These are phyloP conservation scores for Suhomyces canberraensis DNA, from an alignment of 805 yeast genomes.

Conservation along the genomic window DNA sequence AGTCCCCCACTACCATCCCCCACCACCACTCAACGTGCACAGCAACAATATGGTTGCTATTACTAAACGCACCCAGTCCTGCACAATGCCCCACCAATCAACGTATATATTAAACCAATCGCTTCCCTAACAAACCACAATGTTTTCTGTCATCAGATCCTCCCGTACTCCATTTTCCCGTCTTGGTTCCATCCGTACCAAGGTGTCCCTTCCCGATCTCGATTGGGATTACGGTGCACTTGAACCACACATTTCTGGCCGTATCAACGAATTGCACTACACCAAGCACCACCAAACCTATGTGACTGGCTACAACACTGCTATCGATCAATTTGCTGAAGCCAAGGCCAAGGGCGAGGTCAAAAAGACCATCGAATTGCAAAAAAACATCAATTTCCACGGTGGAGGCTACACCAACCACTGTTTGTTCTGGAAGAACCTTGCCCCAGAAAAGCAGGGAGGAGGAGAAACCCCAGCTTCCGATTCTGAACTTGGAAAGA, in stretches of 20 bases:
- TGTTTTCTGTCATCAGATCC: constrained; percentile 1
- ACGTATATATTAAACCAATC: no score
- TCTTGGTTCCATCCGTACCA: constrained; percentile 44
- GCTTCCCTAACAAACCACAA: no score
- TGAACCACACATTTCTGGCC: constrained; percentile 83
- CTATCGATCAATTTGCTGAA: constrained; percentile 67
- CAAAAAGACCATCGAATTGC: constrained; percentile 58
- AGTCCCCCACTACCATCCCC: no score
- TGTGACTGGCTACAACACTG: constrained; percentile 79
- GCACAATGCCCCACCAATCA: constrained; percentile 4
- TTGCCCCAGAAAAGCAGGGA: constrained; percentile 70
- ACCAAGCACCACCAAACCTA: constrained; percentile 91
- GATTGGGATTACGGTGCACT: constrained; percentile 82
- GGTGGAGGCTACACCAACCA: constrained; percentile 93
- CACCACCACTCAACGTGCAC: no score
- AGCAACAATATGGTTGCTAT: no score
- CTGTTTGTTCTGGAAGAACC: constrained; percentile 80
- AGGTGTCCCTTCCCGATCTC: constrained; percentile 75
- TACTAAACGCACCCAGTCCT: no score
- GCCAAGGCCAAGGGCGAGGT: constrained; percentile 60
- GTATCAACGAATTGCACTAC: constrained; percentile 84
- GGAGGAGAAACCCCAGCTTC: constrained; percentile 67
- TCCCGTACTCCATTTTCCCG: constrained; percentile 1
- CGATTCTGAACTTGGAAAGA: constrained; percentile 55
- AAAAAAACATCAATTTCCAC: constrained; percentile 80